Percentiles rank a stretch among this genome's conserved stretches.
phyloP scores from a whole-genome alignment of 306 rosid genomes.

The Glycine latifolia region DNA sequence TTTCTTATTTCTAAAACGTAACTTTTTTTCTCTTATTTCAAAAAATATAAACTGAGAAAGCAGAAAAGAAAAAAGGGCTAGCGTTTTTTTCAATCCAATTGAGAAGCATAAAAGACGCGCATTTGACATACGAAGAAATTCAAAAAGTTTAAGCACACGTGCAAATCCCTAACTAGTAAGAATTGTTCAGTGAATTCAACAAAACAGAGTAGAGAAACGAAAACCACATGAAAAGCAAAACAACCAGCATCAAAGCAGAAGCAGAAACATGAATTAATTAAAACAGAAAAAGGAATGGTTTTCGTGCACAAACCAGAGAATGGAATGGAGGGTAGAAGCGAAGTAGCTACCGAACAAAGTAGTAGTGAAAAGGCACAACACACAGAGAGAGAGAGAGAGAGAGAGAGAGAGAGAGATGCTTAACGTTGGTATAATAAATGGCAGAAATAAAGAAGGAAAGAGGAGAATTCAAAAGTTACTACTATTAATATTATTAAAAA shows the following conservation, averaged over 20 bases:
- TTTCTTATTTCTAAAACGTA: too few species aligned
- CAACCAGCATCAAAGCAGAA: neutral
- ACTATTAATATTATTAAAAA: too few species aligned
- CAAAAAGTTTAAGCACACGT: constrained; percentile 24
- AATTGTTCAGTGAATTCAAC: constrained; percentile 16
- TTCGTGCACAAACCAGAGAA: constrained; percentile 45
- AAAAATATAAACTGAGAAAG: neutral
- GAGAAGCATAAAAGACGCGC: constrained; percentile 17
- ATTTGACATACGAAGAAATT: constrained; percentile 25
- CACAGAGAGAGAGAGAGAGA: neutral
- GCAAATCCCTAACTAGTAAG: neutral
- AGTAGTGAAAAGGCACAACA: neutral
- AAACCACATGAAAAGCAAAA: constrained; percentile 11
- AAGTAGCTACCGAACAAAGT: too few species aligned
- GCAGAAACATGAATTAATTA: constrained; percentile 16
- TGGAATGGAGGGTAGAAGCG: constrained; percentile 14
- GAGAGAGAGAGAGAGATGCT: neutral
- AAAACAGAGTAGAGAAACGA: constrained; percentile 11
- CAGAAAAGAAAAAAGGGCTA: constrained; percentile 5
- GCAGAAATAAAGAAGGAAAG: too few species aligned
- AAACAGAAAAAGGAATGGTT: constrained; percentile 17
- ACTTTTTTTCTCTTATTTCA: neutral
- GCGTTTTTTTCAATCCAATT: neutral
- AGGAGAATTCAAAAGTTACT: too few species aligned
- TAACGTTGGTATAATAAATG: too few species aligned